Base-by-base conservation (phyloP, 805 yeast genomes). In the Starmerella floris region DNA sequence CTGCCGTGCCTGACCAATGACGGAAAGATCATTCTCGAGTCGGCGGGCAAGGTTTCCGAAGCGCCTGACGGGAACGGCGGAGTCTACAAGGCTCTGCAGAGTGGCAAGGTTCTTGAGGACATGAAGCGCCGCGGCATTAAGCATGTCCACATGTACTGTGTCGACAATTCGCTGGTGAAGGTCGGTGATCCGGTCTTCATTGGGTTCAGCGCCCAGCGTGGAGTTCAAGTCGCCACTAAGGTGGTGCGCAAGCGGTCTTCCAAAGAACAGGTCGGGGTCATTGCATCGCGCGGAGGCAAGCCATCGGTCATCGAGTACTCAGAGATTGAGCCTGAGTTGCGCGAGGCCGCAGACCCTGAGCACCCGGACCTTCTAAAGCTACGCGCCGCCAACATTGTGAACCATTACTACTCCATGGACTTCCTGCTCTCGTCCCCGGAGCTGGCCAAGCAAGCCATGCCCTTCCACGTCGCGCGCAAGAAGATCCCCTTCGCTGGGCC, bases 21-120 rank as follows among this genome's bases (percentile, higher is more conserved):
- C 23, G 98, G 96, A 32, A 73, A 78, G 55, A 72, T 91, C 51
- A 69, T 87, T 43, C 57, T 84, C 57, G 76, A 74, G 48, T 60
- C 75, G 6, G 65, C 70, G 34, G 56, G 63, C 33, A 62, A 68
- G 22, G 69, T 83, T 30, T 78, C 85, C 23, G 80, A 81, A 55
- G 82, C 95, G 5, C 99, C 99, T 1, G 97, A 91, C 62, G 99
- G 99, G 1, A 91, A 91, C 60, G 99, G 99, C 45, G 99, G 99
- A 2, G 67, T 91, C 39, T 91, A 91, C 65, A 79, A 76, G 56
- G 97, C 95, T 1, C 68, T 91, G 31, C 63, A 65, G 52, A 71
- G 71, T 34, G 73, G 78, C 51, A 72, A 74, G 2, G 65, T 87
- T 17, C 56, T 91, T 26, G 71, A 72, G 5, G 95, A 88, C 59